Evolutionary conservation across 2,329 filamentous ascomycete genomes (phyloP).

Genomic region (Pseudopithomyces maydicus): DNA sequence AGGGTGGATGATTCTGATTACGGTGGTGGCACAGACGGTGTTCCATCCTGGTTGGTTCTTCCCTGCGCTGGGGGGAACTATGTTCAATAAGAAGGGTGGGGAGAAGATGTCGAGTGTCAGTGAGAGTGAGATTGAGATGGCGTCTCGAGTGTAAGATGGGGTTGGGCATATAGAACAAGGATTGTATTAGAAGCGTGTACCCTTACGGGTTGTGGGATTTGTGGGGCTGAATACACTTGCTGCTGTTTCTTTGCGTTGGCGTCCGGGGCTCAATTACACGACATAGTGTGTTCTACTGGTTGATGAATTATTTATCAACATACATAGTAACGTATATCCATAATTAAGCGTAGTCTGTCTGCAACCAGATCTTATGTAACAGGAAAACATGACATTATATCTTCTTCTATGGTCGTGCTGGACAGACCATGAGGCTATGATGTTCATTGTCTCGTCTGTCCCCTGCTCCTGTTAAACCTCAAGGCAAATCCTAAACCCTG

Average conservation of each 20-base stretch:
- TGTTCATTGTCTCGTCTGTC: no score
- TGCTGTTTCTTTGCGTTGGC: not conserved
- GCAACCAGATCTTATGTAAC: no score
- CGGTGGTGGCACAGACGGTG: constrained; percentile 48
- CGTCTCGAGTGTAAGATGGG: not conserved
- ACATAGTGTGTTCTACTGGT: no score
- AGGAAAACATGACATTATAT: no score
- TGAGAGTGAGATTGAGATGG: constrained; percentile 6
- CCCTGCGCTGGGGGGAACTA: constrained; percentile 14
- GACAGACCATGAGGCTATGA: no score
- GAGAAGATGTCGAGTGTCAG: not conserved
- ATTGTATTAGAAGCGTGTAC: not conserved
- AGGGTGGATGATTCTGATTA: constrained; percentile 56
- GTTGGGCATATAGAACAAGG: not conserved
- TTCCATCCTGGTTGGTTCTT: constrained; percentile 50
- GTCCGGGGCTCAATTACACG: not conserved
- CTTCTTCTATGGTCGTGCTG: no score
- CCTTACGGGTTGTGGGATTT: not conserved
- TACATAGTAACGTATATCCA: no score
- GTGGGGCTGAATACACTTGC: not conserved
- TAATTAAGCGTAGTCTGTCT: no score
- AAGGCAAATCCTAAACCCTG: no score
- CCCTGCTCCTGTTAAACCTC: no score
- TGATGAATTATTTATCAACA: no score
- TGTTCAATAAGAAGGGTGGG: not conserved